Evolutionary conservation across 345 rosid genomes (phyloP), one percentile per base, ranked within the genome.

Genomic region (Brassica incana): DNA sequence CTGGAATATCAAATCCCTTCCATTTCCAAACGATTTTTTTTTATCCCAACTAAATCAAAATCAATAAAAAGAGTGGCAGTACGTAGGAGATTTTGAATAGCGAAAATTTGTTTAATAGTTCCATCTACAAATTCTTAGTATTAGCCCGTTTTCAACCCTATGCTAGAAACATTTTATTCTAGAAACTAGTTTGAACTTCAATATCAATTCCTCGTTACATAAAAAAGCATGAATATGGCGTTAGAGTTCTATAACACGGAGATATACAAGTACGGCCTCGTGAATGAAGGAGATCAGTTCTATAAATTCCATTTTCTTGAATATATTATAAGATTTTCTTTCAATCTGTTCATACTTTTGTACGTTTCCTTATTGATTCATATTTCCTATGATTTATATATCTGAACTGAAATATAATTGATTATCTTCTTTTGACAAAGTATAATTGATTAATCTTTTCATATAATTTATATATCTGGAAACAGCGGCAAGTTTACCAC

Each of bases 401-500:
- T 43, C 50, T 43, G 14, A 43, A 10, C 50, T 43, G 14, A 43
- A 10, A 43, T 43, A 50, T 4, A 52, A 36, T 6, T 6, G 52
- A 71, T 6, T 71, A 5, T 10, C 3, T 43, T 71, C 25, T 64
- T 43, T 30, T 9, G n/a, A 68, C 14, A 43, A 43, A 8, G 50
- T 45, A 52, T 5, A 54, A 36, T 6, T 6, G 52, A 71, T 6
- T 71, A 5, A 71, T 71, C 30, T 64, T 43, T 43, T 9, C 32
- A 68, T 60, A 52, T 76, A 3, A 29, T 43, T 2, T 36, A 56
- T 3, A 36, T 10, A 4, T 63, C 10, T 63, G 8, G 3, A 62
- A 61, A 66, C 84, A 95, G 98, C 99, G 77, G 99, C 99, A n/a
- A 91, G 99, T 79, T 81, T 91, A 88, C 99, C 99, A 2, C 75